A percentile compares a stretch with the other conserved stretches of the same genome.
These are phyloP conservation scores for Saprolegnia parasitica DNA, from an alignment of 352 stramenopile species.

Conservation along the genomic window DNA sequence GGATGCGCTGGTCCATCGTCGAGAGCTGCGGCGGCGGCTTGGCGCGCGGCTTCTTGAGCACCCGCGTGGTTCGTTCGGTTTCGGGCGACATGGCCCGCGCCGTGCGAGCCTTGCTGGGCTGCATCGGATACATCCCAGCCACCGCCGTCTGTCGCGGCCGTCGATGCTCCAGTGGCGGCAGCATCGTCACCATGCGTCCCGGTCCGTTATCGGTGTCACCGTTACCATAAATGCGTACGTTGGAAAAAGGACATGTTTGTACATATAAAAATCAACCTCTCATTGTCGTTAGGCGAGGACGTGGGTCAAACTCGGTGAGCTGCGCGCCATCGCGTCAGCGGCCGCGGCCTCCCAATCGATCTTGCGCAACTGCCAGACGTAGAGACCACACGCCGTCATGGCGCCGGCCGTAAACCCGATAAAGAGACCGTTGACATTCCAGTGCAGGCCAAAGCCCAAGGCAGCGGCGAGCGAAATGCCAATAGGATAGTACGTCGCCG, in stretches of 20 bases:
- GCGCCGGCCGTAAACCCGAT: conserved; percentile 43
- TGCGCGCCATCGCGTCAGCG: background rate
- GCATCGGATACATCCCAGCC: too few species aligned
- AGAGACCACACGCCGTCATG: background rate
- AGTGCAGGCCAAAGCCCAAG: conserved; percentile 42
- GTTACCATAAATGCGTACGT: background rate
- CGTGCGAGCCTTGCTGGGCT: background rate
- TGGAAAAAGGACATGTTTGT: background rate
- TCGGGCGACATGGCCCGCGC: background rate
- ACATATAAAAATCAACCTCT: background rate
- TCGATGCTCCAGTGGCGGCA: background rate
- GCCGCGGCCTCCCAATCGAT: background rate
- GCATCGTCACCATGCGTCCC: background rate
- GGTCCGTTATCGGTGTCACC: background rate
- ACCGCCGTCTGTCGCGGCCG: too few species aligned
- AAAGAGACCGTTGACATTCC: conserved; percentile 52
- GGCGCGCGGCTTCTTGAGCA: background rate
- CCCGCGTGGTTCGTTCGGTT: background rate
- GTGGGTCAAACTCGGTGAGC: background rate
- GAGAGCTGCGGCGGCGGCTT: conserved; percentile 6
- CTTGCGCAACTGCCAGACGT: background rate
- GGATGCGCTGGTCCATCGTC: conserved; percentile 18
- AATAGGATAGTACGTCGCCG: conserved; percentile 68
- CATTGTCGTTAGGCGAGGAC: background rate
- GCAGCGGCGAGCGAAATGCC: conserved; percentile 64